Conservation (phyloP, 2,329 filamentous ascomycete genomes). For the Fusarium phyllophilum region DNA sequence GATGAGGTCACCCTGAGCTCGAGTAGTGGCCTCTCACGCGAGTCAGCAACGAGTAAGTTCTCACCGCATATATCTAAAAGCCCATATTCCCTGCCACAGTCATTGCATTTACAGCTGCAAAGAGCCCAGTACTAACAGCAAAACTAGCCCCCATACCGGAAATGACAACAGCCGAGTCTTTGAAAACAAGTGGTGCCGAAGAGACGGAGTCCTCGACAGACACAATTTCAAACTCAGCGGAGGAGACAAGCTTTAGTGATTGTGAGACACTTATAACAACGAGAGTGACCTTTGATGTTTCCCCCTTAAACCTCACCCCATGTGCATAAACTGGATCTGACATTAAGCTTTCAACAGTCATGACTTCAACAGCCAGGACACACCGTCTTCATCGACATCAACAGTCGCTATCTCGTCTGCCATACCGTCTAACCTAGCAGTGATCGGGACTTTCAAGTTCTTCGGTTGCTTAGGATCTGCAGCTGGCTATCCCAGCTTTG, state of each 20-base stretch:
- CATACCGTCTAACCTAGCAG: constrained; percentile 6
- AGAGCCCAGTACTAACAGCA: background rate
- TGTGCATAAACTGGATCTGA: background rate
- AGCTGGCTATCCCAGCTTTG: background rate
- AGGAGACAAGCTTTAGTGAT: background rate
- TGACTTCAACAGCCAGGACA: background rate
- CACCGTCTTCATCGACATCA: background rate
- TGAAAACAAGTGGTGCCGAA: background rate
- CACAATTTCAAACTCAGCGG: background rate
- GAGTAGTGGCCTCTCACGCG: background rate
- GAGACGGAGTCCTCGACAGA: background rate
- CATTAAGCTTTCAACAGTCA: background rate
- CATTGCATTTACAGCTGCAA: background rate
- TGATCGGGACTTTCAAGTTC: constrained; percentile 12
- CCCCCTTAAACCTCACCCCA: background rate
- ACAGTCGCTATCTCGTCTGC: background rate
- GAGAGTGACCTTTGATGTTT: background rate
- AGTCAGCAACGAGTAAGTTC: background rate
- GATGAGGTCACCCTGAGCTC: background rate
- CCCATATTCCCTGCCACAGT: background rate
- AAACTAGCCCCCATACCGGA: background rate
- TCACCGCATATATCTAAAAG: background rate
- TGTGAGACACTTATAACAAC: background rate
- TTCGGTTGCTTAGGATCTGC: background rate
- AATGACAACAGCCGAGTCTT: background rate